Base-by-base conservation (phyloP, 768 basidiomycete species). In the Lactarius quietus region DNA sequence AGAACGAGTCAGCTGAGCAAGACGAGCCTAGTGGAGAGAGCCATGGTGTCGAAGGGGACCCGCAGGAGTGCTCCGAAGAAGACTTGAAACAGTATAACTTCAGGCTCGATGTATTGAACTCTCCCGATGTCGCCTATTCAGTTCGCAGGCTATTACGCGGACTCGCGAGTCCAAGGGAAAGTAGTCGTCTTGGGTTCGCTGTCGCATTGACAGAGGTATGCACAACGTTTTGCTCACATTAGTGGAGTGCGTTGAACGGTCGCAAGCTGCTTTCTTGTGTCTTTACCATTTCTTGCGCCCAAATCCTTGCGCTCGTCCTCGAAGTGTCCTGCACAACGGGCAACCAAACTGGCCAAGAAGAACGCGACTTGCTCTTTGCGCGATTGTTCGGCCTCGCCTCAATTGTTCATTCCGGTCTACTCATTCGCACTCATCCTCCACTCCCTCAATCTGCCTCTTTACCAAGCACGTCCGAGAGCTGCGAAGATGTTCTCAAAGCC, bases 201-300 rank as follows among this genome's bases (percentile, higher is more conserved):
- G 96, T 99, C 52, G 94, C 95, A 36, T 79, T 99, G 69, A 94
- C 96, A 0, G 95, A 97, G 82, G 95, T 96, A 72, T 70, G 84
- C 75, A 18, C 39, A 48, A 26, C 29, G 39, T 36, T 29, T 57
- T 20, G 3, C 23, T 23, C 29, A 8, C 23, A 73, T 54, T 36
- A 61, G 28, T 29, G 38, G 29, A 63, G 20, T 36, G 54, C 57
- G 70, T 51, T 55, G 26, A 31, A 7, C 57, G 45, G 23, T 31
- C 20, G 51, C 64, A 62, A 97, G 95, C 80, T 97, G 14, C 78
- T 97, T 38, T 87, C 89, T 38, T 82, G 90, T 53, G 80, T 94
- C 70, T 78, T 86, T 68, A 92, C 91, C 35, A 82, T 97, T 55
- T 87, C 91, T 17, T 87, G 89, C 72, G 73, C 83, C 0, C 90